Percentiles rank a stretch among this genome's conserved stretches.
These are phyloP conservation scores for Zygotorulaspora florentina DNA, from an alignment of 805 yeast species.

Conservation along the genomic window DNA sequence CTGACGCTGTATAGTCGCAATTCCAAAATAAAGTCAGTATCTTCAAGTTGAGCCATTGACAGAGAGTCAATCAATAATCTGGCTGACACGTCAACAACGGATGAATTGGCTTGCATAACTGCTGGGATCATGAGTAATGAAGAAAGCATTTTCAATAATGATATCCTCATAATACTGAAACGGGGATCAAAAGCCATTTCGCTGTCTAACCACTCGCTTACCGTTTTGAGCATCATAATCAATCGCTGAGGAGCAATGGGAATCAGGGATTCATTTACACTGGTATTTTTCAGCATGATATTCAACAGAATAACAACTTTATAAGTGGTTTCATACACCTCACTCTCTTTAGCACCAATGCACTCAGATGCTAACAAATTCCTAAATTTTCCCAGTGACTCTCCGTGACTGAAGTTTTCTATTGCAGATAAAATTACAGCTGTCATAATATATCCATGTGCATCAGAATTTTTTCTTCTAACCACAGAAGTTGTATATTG, in stretches of 20 bases:
- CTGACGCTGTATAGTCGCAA: conserved; percentile 47
- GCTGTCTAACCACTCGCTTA: conserved; percentile 57
- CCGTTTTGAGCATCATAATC: conserved; percentile 52
- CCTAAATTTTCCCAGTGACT: conserved; percentile 48
- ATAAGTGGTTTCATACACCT: conserved; percentile 43
- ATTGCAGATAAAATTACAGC: conserved; percentile 36
- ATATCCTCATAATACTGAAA: conserved; percentile 50
- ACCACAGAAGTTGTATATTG: conserved; percentile 34
- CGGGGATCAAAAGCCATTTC: conserved; percentile 55
- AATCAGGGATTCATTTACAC: conserved; percentile 30
- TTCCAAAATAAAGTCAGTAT: conserved; percentile 36
- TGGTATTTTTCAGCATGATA: conserved; percentile 35
- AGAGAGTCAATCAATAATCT: conserved; percentile 38
- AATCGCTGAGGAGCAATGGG: conserved; percentile 62
- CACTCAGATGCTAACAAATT: conserved; percentile 63
- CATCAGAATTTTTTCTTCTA: conserved; percentile 32
- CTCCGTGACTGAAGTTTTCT: conserved; percentile 36
- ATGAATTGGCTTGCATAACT: conserved; percentile 37
- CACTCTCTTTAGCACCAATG: conserved; percentile 47
- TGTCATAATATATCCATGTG: conserved; percentile 27
- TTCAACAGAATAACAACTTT: conserved; percentile 46
- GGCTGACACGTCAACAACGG: conserved; percentile 43
- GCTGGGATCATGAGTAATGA: conserved; percentile 28
- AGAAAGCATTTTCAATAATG: conserved; percentile 45
- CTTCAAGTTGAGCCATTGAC: conserved; percentile 35